phyloP scores from a whole-genome alignment of 176 grass and related monocot genomes.

The Saccharum spontaneum region DNA sequence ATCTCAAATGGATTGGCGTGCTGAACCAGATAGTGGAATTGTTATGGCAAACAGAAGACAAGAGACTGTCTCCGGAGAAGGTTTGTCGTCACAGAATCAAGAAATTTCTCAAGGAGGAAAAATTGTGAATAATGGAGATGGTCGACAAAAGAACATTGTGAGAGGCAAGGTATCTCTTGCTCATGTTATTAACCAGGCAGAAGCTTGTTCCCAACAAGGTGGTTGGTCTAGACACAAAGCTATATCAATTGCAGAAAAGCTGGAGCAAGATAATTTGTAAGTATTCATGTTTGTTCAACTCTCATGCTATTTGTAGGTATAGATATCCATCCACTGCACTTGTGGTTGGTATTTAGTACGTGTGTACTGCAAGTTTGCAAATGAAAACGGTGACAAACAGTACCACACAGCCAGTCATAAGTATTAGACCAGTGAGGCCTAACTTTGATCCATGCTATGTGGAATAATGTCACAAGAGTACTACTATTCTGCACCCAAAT shows the following conservation, averaged over 20 bases:
- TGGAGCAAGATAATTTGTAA: slow-evolving; percentile 96
- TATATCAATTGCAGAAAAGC: slow-evolving; percentile 83
- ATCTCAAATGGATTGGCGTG: slow-evolving; percentile 37
- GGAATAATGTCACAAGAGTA: not conserved
- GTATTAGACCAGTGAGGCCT: not conserved
- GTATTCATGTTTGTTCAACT: slow-evolving; percentile 32
- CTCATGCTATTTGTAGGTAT: not conserved
- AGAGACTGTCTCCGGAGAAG: slow-evolving; percentile 15
- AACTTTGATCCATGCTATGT: not conserved
- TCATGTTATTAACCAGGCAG: slow-evolving; percentile 76
- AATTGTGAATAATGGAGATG: slow-evolving; percentile 32
- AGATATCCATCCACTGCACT: not conserved
- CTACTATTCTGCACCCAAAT: no score
- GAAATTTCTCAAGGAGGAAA: slow-evolving; percentile 30
- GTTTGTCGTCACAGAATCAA: slow-evolving; percentile 37
- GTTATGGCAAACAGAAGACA: slow-evolving; percentile 31
- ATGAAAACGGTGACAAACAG: not conserved
- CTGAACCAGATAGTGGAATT: slow-evolving; percentile 22
- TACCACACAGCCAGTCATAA: not conserved
- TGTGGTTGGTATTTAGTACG: not conserved
- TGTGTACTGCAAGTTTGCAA: not conserved
- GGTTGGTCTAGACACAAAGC: slow-evolving; percentile 80
- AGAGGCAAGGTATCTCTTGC: slow-evolving; percentile 79
- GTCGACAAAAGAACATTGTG: slow-evolving; percentile 45
- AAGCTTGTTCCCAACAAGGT: slow-evolving; percentile 52